Conservation (phyloP, 31 red algal genomes). For the Odonthalia washingtoniensis region DNA sequence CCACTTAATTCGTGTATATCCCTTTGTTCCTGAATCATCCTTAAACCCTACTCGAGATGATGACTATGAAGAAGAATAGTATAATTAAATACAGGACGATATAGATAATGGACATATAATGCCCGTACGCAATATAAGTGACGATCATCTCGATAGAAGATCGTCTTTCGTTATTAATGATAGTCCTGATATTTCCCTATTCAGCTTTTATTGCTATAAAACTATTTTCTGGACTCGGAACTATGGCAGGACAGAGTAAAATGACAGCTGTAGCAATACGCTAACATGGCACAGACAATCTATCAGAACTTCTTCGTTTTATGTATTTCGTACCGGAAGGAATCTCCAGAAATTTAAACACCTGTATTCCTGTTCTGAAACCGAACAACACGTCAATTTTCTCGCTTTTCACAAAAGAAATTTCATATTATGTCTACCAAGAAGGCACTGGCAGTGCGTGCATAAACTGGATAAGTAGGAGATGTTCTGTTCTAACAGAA, state of each 20-base stretch:
- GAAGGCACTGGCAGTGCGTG: neutral
- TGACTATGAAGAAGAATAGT: neutral
- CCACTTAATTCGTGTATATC: no score
- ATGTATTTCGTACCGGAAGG: no score
- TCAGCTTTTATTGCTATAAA: slow-evolving; percentile 19
- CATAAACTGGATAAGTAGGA: neutral
- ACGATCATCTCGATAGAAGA: slow-evolving; percentile 2
- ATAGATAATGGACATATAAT: neutral
- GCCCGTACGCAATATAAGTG: neutral
- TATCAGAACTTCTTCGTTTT: slow-evolving; percentile 26
- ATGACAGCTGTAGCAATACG: no score
- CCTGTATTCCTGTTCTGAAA: no score
- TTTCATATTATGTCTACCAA: neutral
- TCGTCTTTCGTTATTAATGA: slow-evolving; percentile 37
- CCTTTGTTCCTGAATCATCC: neutral
- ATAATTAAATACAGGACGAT: neutral
- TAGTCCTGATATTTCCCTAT: neutral
- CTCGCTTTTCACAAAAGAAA: slow-evolving; percentile 26
- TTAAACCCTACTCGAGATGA: neutral
- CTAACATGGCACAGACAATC: neutral
- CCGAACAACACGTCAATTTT: slow-evolving; percentile 24
- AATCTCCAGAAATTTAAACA: no score
- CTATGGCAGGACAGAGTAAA: neutral
- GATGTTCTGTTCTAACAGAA: neutral
- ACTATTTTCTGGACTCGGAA: neutral